These are phyloP conservation scores for Cladorrhinum sp. DNA, from an alignment of 2,329 filamentous ascomycete species.

Conservation along the genomic window DNA sequence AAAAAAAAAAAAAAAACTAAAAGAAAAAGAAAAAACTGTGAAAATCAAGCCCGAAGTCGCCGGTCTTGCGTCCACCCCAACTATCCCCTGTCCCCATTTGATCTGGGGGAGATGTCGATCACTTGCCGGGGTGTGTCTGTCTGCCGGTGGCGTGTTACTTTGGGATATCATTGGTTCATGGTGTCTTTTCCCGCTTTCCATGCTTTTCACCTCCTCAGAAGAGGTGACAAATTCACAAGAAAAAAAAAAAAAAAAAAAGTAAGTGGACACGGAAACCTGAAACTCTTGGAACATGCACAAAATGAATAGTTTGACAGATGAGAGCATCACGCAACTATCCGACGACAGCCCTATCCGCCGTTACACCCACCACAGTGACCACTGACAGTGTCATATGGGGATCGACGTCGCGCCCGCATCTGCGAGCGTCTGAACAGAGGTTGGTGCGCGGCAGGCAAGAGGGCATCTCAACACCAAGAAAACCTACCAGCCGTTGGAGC, in stretches of 20 bases:
- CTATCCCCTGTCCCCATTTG: background rate
- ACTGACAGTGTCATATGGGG: slow-evolving; percentile 7
- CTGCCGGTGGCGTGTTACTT: background rate
- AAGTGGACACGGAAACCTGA: background rate
- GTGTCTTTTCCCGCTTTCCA: background rate
- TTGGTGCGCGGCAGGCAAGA: background rate
- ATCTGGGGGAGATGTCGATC: background rate
- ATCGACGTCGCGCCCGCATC: slow-evolving; percentile 3
- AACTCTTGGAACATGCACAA: background rate
- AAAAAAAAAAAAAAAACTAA: background rate
- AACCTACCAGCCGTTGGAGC: slow-evolving; percentile 5
- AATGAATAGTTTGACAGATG: background rate
- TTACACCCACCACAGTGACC: background rate
- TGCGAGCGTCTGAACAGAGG: background rate
- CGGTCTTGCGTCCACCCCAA: background rate
- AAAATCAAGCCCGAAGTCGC: background rate
- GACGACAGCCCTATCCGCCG: background rate
- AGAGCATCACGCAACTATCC: background rate
- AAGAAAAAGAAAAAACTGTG: background rate
- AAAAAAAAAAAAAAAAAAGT: background rate
- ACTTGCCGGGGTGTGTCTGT: background rate
- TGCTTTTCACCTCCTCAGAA: background rate
- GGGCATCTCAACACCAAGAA: background rate
- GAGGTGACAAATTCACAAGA: no score
- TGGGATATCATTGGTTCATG: background rate